Evolutionary conservation across 2,329 filamentous ascomycete genomes (phyloP).

Genomic region (Neocatenulostroma microsporum): DNA sequence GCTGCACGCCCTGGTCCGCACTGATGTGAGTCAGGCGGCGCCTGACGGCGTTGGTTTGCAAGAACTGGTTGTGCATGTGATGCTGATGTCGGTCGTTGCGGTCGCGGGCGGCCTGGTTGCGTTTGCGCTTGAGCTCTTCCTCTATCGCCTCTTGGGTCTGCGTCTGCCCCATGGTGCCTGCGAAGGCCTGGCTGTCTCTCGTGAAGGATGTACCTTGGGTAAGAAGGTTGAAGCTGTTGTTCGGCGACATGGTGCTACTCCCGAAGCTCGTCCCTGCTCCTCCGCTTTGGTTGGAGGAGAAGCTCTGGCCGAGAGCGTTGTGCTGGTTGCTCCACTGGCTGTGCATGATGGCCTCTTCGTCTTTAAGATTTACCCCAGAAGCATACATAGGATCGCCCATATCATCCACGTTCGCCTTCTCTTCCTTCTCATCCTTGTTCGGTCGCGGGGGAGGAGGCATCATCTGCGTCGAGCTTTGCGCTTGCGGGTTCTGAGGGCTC

Average conservation of each 20-base stretch:
- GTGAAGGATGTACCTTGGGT: constrained; percentile 35
- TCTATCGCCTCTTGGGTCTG: constrained; percentile 59
- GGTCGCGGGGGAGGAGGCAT: constrained; percentile 59
- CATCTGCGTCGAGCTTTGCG: constrained; percentile 13
- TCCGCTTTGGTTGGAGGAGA: constrained; percentile 21
- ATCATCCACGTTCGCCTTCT: constrained; percentile 58
- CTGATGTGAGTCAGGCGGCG: constrained; percentile 51
- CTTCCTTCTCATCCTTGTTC: constrained; percentile 48
- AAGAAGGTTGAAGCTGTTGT: constrained; percentile 41
- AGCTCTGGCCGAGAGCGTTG: constrained; percentile 6
- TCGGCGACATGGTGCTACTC: constrained; percentile 39
- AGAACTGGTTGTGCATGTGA: constrained; percentile 66
- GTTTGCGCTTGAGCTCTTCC: constrained; percentile 57
- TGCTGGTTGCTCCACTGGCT: too few species aligned
- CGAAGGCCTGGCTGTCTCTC: constrained; percentile 25
- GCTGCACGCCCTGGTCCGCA: constrained; percentile 50
- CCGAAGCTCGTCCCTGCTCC: constrained; percentile 36
- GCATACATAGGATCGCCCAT: constrained; percentile 75
- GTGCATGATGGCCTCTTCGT: constrained; percentile 77
- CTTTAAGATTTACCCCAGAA: constrained; percentile 77
- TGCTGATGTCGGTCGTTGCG: constrained; percentile 55
- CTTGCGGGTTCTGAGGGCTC: constrained; percentile 10
- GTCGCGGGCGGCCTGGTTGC: constrained; percentile 56
- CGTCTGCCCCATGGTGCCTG: constrained; percentile 44
- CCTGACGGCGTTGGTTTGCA: constrained; percentile 54